A percentile compares a stretch with the other conserved stretches of the same genome.
These are phyloP conservation scores for Trypanosoma avium DNA, from an alignment of 208 protist species.

Conservation along the genomic window DNA sequence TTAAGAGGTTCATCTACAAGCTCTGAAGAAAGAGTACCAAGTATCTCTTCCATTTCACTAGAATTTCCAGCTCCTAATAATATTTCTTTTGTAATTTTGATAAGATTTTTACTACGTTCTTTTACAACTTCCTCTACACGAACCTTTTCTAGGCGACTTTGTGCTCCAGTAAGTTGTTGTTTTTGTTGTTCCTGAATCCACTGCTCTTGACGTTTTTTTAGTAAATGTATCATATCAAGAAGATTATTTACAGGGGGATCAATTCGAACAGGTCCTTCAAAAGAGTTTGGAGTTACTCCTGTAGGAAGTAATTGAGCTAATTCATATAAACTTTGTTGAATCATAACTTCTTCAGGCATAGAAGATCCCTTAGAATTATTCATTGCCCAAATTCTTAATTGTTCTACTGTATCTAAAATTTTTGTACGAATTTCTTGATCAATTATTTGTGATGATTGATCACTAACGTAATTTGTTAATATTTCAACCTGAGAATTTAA, in stretches of 20 bases:
- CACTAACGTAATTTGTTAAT: background rate
- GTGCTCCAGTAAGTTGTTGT: conserved; percentile 41
- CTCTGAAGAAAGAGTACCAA: conserved; percentile 12
- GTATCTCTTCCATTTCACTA: conserved; percentile 17
- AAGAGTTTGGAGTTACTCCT: conserved; percentile 9
- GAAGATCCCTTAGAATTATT: background rate
- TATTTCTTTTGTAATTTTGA: conserved; percentile 45
- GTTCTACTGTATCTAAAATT: conserved; percentile 16
- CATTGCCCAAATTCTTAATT: conserved; percentile 17
- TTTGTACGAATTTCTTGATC: conserved; percentile 7
- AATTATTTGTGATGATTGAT: background rate
- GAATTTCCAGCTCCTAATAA: conserved; percentile 13
- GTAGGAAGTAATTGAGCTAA: conserved; percentile 67
- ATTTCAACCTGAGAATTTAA: conserved; percentile 9
- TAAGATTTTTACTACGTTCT: conserved; percentile 34
- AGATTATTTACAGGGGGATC: conserved; percentile 58
- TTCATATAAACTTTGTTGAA: conserved; percentile 49
- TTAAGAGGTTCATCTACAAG: background rate
- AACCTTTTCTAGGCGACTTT: conserved; percentile 37
- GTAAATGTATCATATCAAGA: conserved; percentile 61
- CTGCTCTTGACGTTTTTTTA: conserved; percentile 51
- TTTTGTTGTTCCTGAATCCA: conserved; percentile 56
- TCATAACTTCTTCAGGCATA: conserved; percentile 11
- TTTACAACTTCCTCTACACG: conserved; percentile 48
- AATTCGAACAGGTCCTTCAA: conserved; percentile 32